Evolutionary conservation across 441 rosid genomes (phyloP).

Genomic region (Rhodomyrtus psidioides): DNA sequence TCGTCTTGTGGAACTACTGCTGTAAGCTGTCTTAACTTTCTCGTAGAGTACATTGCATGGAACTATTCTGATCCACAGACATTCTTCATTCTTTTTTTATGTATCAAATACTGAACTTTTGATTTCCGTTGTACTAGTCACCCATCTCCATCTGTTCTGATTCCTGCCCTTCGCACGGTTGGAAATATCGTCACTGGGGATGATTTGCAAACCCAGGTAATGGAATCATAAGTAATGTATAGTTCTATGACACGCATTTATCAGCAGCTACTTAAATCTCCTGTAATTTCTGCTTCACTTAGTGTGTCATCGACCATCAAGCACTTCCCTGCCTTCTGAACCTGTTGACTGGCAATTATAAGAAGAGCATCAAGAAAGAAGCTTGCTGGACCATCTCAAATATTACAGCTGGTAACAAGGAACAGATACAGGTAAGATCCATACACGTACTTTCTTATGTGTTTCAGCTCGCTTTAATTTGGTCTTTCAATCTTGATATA

Average conservation of each 20-base stretch:
- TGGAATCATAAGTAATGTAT: background rate
- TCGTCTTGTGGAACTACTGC: background rate
- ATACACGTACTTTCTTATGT: background rate
- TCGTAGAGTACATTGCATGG: background rate
- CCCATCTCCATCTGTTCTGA: conserved; percentile 35
- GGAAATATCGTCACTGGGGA: conserved; percentile 63
- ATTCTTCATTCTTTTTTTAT: background rate
- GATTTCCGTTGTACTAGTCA: conserved; percentile 21
- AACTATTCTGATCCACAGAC: background rate
- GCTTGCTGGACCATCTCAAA: conserved; percentile 66
- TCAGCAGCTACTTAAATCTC: conserved; percentile 1
- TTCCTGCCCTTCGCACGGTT: conserved; percentile 56
- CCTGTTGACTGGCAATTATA: conserved; percentile 30
- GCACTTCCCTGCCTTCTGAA: conserved; percentile 38
- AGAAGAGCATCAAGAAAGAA: conserved; percentile 65
- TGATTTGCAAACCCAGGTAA: conserved; percentile 26
- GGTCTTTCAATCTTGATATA: background rate
- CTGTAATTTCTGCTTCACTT: conserved; percentile 3
- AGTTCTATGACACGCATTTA: background rate
- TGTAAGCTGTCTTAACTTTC: background rate
- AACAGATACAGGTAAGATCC: conserved; percentile 49
- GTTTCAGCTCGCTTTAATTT: background rate
- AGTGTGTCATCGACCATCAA: conserved; percentile 34
- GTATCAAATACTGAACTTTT: background rate
- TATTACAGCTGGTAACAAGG: conserved; percentile 50